These are phyloP conservation scores for Kernera saxatilis DNA, from an alignment of 345 rosid species.

Conservation along the genomic window DNA sequence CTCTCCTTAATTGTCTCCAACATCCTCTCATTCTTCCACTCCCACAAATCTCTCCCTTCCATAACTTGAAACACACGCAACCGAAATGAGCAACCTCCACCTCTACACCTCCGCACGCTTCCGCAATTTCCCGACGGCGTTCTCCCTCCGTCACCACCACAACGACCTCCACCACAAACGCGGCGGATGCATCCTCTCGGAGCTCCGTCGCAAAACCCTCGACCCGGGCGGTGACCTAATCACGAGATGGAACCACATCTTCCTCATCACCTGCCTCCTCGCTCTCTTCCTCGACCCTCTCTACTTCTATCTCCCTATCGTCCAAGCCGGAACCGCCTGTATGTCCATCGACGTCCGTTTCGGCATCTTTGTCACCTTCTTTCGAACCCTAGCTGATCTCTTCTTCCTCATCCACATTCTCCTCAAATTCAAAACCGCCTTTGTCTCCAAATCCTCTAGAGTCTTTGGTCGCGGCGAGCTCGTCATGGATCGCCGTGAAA, in stretches of 20 bases:
- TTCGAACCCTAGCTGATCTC: slow-evolving; percentile 61
- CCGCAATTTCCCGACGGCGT: slow-evolving; percentile 35
- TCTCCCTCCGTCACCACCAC: slow-evolving; percentile 39
- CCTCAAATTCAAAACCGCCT: slow-evolving; percentile 69
- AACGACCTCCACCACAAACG: slow-evolving; percentile 35
- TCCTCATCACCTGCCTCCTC: slow-evolving; percentile 56
- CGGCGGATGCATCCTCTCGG: slow-evolving; percentile 13
- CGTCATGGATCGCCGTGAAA: slow-evolving; percentile 57
- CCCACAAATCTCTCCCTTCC: slow-evolving; percentile 25
- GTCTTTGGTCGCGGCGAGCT: slow-evolving; percentile 85
- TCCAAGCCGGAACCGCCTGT: slow-evolving; percentile 49
- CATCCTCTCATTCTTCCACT: slow-evolving; percentile 3
- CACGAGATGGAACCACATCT: slow-evolving; percentile 63
- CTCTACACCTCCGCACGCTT: slow-evolving; percentile 36
- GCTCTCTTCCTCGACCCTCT: slow-evolving; percentile 85
- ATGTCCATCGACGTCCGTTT: slow-evolving; percentile 39
- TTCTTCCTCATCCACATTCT: slow-evolving; percentile 57
- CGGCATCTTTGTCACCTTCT: slow-evolving; percentile 55
- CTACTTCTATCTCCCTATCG: slow-evolving; percentile 66
- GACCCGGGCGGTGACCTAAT: slow-evolving; percentile 66
- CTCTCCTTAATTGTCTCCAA: slow-evolving; percentile 12
- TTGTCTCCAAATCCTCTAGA: slow-evolving; percentile 59
- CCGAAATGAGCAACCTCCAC: slow-evolving; percentile 38
- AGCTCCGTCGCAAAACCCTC: slow-evolving; percentile 46
- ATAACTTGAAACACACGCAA: slow-evolving; percentile 23